Evolutionary conservation across 2,329 filamentous ascomycete genomes (phyloP).

Genomic region (Colletotrichum musae): DNA sequence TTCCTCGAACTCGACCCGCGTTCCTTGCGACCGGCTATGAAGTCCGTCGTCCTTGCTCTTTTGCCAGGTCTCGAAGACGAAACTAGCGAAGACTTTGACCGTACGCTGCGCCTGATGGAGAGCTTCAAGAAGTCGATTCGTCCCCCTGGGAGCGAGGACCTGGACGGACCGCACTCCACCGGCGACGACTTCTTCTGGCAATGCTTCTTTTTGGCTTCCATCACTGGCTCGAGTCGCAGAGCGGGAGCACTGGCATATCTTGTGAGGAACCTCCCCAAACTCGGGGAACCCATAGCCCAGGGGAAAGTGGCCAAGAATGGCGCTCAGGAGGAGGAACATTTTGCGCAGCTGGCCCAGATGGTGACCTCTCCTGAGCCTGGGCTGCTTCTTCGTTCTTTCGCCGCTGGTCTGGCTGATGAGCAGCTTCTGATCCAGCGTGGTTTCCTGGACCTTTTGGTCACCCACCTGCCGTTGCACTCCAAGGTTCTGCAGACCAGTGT

Average conservation of each 20-base stretch:
- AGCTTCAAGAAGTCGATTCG: slow-evolving; percentile 80
- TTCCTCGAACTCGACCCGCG: slow-evolving; percentile 80
- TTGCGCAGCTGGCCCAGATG: slow-evolving; percentile 72
- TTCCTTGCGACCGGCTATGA: slow-evolving; percentile 87
- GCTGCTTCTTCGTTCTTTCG: slow-evolving; percentile 90
- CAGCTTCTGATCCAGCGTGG: slow-evolving; percentile 94
- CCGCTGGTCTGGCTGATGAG: slow-evolving; percentile 87
- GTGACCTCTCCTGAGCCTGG: slow-evolving; percentile 92
- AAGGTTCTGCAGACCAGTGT: slow-evolving; percentile 83
- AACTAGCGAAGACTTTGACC: slow-evolving; percentile 96
- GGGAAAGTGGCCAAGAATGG: slow-evolving; percentile 49
- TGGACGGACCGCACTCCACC: slow-evolving; percentile 67
- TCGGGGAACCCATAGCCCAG: slow-evolving; percentile 62
- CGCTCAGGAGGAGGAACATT: slow-evolving; percentile 57
- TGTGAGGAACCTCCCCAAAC: slow-evolving; percentile 80
- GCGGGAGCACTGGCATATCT: slow-evolving; percentile 92
- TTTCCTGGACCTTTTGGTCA: slow-evolving; percentile 92
- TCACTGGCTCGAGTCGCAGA: slow-evolving; percentile 88
- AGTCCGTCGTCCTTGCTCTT: slow-evolving; percentile 89
- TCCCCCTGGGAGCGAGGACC: slow-evolving; percentile 64
- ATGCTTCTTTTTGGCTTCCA: slow-evolving; percentile 93
- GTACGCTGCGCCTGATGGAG: slow-evolving; percentile 84
- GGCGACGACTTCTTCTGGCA: slow-evolving; percentile 97
- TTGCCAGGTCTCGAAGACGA: slow-evolving; percentile 95
- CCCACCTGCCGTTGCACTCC: slow-evolving; percentile 88